Percentiles rank a stretch among this genome's conserved stretches.
Conservation (phyloP, 371 early-diverging fungal genomes). For the Mucor piriformis region DNA sequence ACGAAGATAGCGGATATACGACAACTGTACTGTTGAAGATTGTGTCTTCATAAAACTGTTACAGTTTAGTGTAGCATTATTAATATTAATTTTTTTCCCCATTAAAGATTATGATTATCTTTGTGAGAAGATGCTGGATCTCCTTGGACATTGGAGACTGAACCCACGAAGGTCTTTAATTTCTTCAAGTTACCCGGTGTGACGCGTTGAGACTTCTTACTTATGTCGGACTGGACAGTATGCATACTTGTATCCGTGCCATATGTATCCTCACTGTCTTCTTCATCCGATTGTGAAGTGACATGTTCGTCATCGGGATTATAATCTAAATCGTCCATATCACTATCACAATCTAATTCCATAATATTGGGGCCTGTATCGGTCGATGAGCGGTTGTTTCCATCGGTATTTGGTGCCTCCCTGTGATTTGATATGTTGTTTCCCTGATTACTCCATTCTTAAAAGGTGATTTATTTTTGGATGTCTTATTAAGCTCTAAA, state of each 20-base stretch:
- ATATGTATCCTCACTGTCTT: background rate
- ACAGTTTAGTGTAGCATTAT: background rate
- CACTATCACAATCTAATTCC: background rate
- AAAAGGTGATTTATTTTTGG: no score
- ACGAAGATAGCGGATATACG: conserved; percentile 2
- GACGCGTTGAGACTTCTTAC: background rate
- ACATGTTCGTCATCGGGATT: background rate
- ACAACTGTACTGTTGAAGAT: background rate
- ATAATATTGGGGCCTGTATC: conserved; percentile 12
- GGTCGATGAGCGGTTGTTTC: no score
- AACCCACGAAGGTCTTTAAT: background rate
- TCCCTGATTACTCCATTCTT: no score
- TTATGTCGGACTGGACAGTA: background rate
- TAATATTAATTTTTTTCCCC: background rate
- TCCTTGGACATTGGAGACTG: background rate
- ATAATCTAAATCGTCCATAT: background rate
- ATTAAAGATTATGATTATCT: background rate
- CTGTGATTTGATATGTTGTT: no score
- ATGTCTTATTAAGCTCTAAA: no score
- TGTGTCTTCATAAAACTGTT: background rate
- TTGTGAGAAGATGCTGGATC: background rate
- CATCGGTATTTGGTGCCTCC: no score
- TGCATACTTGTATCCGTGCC: background rate
- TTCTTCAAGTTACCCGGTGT: background rate
- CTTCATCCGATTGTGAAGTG: background rate